Evolutionary conservation across 2,329 filamentous ascomycete species (phyloP), one percentile per base, ranked within the genome.

Genomic region (Dothistroma septosporum): DNA sequence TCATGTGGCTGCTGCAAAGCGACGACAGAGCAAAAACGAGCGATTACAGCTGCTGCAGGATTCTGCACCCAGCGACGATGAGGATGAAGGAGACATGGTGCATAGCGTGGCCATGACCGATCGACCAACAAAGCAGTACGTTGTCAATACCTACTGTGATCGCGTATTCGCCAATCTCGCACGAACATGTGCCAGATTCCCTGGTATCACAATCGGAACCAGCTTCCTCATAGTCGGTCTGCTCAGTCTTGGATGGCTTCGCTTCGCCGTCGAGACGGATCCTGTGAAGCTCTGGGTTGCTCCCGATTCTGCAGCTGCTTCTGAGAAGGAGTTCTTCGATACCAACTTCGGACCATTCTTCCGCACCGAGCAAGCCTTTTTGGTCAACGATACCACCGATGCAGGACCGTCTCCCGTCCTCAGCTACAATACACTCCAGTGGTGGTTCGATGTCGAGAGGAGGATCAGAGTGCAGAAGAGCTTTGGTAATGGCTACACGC

Each of bases 241-340:
- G 4, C 80, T 99, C 63, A 97, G 92, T 72, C 77, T 93, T 37
- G 94, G 94, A 1, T 96, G 91, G 91, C 78, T 94, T 61, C 85
- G 85, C 49, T 99, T 99, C 70, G 83, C 90, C n/a, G 82, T 99
- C 37, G 94, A 97, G 75, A 90, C 82, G 22, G 89, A 97, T 64
- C 94, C 94, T 6, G 94, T 95, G 11, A 87, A 90, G 53, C 80
- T 99, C 9, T 99, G 94, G 94, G 94, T 99, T n/a, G 92, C 93
- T 69, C 94, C 94, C 8, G 89, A 89, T 9, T 97, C 94, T 4
- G 85, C 87, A 53, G 93, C 95, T 21, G 94, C 94, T 0, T 84
- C 91, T 72, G 93, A 99, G 74, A 99, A 99, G 78, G 83, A 84
- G 1, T 99, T 95, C 73, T 99, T 97, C 66, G 95, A 99, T 73